phyloP scores from a whole-genome alignment of 2,329 filamentous ascomycete genomes.

The Claviceps humidiphila region DNA sequence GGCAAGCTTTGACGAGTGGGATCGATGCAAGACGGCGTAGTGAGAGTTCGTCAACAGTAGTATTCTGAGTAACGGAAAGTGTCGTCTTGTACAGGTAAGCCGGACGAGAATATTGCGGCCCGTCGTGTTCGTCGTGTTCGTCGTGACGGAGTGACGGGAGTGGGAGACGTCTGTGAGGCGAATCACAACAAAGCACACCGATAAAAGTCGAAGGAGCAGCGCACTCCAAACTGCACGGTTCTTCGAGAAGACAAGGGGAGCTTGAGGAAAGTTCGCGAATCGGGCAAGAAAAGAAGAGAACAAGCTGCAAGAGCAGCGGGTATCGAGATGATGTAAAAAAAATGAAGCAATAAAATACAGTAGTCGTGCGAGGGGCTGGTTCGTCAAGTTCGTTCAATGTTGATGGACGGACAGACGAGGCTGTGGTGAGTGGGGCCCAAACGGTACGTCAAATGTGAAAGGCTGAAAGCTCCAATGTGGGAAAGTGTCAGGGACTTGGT shows the following conservation, averaged over 20 bases:
- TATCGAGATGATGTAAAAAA: background rate
- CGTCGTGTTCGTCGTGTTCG: background rate
- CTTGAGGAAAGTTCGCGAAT: background rate
- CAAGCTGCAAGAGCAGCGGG: background rate
- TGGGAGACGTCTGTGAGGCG: background rate
- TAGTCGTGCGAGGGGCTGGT: background rate
- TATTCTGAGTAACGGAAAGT: background rate
- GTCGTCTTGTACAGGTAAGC: background rate
- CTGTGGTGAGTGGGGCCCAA: constrained; percentile 3
- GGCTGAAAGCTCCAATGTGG: background rate
- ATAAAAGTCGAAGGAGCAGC: background rate
- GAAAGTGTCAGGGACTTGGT: background rate
- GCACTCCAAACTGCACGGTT: background rate
- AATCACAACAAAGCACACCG: background rate
- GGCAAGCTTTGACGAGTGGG: background rate
- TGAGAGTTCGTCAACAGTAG: background rate
- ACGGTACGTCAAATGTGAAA: background rate
- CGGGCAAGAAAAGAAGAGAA: background rate
- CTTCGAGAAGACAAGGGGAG: background rate
- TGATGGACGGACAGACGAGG: background rate
- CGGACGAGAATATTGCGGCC: background rate
- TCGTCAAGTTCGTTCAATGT: background rate
- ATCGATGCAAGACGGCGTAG: background rate
- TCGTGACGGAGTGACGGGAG: too few relatives aligned
- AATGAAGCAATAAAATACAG: constrained; percentile 5